Evolutionary conservation across 371 early-diverging fungal species (phyloP), one percentile per base, ranked within the genome.

Genomic region (Conidiobolus incongruus): DNA sequence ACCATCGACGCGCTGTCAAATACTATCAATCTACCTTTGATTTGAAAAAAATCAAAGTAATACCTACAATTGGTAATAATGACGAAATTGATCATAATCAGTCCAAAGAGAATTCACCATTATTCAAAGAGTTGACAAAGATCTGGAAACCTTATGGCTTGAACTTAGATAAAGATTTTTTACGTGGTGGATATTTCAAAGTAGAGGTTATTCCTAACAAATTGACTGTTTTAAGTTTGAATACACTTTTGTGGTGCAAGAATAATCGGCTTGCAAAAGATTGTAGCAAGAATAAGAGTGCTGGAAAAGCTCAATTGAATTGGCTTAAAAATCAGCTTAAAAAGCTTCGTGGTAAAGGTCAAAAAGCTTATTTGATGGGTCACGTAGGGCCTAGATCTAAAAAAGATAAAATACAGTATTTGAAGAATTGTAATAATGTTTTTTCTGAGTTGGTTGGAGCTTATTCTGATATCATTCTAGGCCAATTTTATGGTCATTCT

Each of bases 351-450:
- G 6, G 13, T 1, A 33, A 35, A 38, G 34, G 31, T 16, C 33
- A 38, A 20, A 53, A 45, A 40, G 49, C 56, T 11, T 60, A 58
- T 51, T 48, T 66, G 11, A 59, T 61, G 45, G 58, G 61, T 6
- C 70, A 72, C 57, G 51, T 69, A 17, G 67, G 70, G 11, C 68
- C 72, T 8, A 51, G 53, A 19, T 52, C 59, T 33, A 8, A n/a
- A 0, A 10, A 29, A 1, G 47, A 47, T 37, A 46, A 46, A 55
- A 56, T 29, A 41, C 51, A 39, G 48, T 54, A 15, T 44, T 43
- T 3, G 40, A 44, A 22, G 37, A 47, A 12, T 48, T 72, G 70
- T 46, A 58, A 61, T 33, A 21, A 15, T 0, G 21, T 44, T 26
- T 72, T 62, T 24, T 34, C 58, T 22, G 42, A 59, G 35, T 26